Conservation (phyloP, 352 stramenopile species). For the Phytophthora lateralis region DNA sequence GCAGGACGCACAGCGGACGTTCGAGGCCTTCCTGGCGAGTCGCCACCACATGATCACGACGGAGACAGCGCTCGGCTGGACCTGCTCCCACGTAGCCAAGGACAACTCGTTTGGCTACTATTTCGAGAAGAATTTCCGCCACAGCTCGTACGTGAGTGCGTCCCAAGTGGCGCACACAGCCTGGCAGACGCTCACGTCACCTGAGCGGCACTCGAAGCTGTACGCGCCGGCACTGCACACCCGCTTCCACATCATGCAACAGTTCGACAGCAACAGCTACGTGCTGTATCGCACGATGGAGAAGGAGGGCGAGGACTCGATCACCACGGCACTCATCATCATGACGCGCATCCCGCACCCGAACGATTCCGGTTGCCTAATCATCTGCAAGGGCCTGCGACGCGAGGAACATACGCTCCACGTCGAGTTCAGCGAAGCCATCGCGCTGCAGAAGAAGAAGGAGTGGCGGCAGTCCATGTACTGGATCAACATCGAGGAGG, state of each 20-base stretch:
- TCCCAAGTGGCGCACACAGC: constrained; percentile 39
- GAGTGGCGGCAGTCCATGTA: constrained; percentile 66
- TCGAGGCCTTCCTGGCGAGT: constrained; percentile 47
- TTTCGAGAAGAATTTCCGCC: constrained; percentile 54
- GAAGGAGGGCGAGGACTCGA: constrained; percentile 61
- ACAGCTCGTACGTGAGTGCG: constrained; percentile 23
- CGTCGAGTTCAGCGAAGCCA: constrained; percentile 49
- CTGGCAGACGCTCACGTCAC: constrained; percentile 54
- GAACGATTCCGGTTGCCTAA: constrained; percentile 42
- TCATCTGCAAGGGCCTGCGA: constrained; percentile 61
- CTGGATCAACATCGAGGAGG: constrained; percentile 56
- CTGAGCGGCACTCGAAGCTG: constrained; percentile 50
- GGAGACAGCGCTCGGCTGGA: constrained; percentile 57
- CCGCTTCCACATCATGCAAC: constrained; percentile 63
- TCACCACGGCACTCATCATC: constrained; percentile 60
- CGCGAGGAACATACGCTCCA: constrained; percentile 54
- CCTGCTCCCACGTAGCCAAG: constrained; percentile 52
- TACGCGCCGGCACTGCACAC: constrained; percentile 58
- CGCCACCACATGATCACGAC: constrained; percentile 54
- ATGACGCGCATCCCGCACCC: constrained; percentile 57
- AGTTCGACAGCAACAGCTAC: constrained; percentile 58
- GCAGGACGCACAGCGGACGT: constrained; percentile 45
- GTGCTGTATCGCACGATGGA: constrained; percentile 64
- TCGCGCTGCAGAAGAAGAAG: constrained; percentile 56
- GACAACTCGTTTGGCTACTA: constrained; percentile 59